phyloP scores from a whole-genome alignment of 2,329 filamentous ascomycete genomes.

The Cercospora berteroae region DNA sequence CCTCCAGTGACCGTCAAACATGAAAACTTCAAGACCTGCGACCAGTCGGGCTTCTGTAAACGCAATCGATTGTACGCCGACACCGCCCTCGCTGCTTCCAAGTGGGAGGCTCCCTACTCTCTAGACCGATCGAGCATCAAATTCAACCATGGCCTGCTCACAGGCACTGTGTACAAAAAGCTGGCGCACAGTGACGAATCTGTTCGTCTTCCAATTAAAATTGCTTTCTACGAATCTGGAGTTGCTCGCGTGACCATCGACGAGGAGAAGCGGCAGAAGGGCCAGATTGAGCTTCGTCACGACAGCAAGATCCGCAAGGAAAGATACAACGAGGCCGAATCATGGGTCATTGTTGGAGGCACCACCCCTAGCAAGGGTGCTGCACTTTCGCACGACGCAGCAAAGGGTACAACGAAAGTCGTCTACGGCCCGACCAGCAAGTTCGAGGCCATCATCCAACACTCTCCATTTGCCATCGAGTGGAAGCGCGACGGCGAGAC shows the following conservation, averaged over 20 bases:
- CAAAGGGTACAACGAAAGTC: conserved; percentile 67
- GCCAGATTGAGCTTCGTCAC: conserved; percentile 83
- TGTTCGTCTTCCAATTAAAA: conserved; percentile 74
- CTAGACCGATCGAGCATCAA: conserved; percentile 69
- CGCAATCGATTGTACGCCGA: conserved; percentile 91
- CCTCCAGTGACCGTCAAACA: conserved; percentile 78
- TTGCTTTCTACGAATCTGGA: conserved; percentile 88
- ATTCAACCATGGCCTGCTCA: conserved; percentile 76
- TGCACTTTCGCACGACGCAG: conserved; percentile 63
- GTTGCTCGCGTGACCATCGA: conserved; percentile 84
- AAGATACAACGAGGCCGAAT: conserved; percentile 86
- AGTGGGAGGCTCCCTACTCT: conserved; percentile 79
- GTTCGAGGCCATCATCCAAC: conserved; percentile 79
- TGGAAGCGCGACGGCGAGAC: conserved; percentile 80
- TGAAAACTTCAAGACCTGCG: conserved; percentile 94
- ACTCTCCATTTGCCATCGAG: conserved; percentile 78
- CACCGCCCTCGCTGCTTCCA: conserved; percentile 61
- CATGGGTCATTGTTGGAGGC: conserved; percentile 83
- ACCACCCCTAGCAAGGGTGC: conserved; percentile 70
- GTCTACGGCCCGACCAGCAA: conserved; percentile 73
- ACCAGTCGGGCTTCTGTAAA: conserved; percentile 95
- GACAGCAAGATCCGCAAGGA: conserved; percentile 83
- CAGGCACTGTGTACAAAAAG: conserved; percentile 78
- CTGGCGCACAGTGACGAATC: conserved; percentile 64
- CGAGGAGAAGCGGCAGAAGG: conserved; percentile 84